Evolutionary conservation across 2,329 filamentous ascomycete genomes (phyloP).

Genomic region (Zasmidium citrigriseum): DNA sequence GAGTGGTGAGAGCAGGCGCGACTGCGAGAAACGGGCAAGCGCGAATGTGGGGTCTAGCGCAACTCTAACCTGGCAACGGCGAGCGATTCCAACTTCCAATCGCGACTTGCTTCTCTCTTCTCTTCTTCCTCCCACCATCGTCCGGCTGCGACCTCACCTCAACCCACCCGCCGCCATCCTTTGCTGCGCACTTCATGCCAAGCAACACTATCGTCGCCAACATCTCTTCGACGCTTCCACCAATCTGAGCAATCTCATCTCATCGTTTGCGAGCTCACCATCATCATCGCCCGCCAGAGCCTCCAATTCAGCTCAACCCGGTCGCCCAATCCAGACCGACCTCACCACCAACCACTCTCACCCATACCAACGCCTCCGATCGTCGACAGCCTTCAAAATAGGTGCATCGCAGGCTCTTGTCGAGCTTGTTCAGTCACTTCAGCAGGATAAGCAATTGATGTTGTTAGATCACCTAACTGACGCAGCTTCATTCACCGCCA

Average conservation of each 20-base stretch:
- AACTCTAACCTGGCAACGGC: neutral
- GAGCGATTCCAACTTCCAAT: neutral
- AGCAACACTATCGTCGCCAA: neutral
- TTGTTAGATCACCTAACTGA: constrained; percentile 36
- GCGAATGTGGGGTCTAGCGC: neutral
- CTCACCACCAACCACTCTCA: neutral
- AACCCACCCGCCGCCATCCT: neutral
- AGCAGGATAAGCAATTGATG: constrained; percentile 33
- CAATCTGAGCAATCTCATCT: neutral
- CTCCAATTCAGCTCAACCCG: neutral
- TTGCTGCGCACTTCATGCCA: neutral
- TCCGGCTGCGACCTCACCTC: neutral
- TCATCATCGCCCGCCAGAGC: neutral
- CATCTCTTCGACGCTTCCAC: neutral
- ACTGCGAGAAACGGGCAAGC: neutral
- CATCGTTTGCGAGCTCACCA: neutral
- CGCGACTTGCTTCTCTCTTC: constrained; percentile 1
- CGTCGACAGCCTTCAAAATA: constrained; percentile 21
- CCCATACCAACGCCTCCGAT: neutral
- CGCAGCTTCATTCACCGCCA: constrained; percentile 25
- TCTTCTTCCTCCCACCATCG: neutral
- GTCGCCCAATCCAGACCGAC: neutral
- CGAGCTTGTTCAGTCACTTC: constrained; percentile 26
- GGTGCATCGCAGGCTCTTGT: constrained; percentile 30
- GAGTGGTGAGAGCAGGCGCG: no score